These are phyloP conservation scores for Terfezia claveryi DNA, from an alignment of 495 filamentous ascomycete species.

Conservation along the genomic window DNA sequence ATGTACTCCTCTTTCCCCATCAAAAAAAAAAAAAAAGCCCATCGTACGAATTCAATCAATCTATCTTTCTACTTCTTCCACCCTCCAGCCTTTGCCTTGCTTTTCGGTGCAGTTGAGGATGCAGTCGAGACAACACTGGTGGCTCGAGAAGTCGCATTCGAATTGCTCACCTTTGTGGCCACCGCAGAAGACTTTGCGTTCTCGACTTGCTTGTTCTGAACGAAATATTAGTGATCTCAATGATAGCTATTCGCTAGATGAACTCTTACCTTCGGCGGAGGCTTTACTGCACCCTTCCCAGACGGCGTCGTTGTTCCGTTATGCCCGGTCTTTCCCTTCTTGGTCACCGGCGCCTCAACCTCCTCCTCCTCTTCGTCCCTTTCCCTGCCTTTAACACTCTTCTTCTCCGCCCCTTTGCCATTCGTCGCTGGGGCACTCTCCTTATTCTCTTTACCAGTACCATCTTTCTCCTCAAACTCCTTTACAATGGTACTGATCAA, in stretches of 20 bases:
- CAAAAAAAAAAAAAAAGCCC: too few relatives aligned
- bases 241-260: neutral
- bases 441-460: constrained; percentile 49
- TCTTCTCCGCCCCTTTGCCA: constrained; percentile 39
- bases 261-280: neutral
- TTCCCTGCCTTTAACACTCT: constrained; percentile 22
- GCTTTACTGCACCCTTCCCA: neutral
- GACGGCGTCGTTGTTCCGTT: neutral
- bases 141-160: neutral
- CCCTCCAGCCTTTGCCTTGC: neutral
- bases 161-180: neutral
- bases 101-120: neutral
- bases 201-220: neutral
- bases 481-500: constrained; percentile 79
- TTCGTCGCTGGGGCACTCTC: constrained; percentile 74
- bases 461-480: constrained; percentile 63
- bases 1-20: too few relatives aligned
- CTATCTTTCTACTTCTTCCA: constrained; percentile 2
- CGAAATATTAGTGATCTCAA: neutral
- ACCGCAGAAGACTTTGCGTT: neutral
- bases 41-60: too few relatives aligned
- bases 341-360: neutral
- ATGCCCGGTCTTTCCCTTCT: neutral
- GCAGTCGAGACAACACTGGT: neutral
- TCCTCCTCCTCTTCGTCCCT: neutral